Conservation (phyloP, 441 rosid genomes). For the Dalechampia spathulata region DNA sequence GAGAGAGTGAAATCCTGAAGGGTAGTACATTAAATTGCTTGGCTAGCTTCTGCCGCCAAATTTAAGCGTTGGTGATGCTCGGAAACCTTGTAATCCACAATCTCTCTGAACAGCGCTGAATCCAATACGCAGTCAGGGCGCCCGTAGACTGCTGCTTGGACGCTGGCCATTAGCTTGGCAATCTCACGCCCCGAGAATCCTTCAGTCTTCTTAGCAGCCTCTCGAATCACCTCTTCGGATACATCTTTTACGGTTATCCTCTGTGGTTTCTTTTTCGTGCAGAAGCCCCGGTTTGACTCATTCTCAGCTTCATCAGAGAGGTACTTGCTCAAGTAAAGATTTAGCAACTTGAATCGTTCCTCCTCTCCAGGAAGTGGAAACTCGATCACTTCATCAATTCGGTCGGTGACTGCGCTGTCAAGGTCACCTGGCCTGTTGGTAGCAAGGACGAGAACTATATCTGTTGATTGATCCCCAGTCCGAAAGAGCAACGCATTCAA, state of each 20-base stretch:
- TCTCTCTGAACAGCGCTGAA: conserved; percentile 61
- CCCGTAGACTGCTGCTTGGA: conserved; percentile 87
- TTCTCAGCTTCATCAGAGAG: conserved; percentile 75
- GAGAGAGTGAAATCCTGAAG: too few relatives aligned
- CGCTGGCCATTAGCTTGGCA: conserved; percentile 77
- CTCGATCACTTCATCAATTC: conserved; percentile 84
- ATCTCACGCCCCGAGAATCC: conserved; percentile 84
- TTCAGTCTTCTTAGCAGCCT: conserved; percentile 68
- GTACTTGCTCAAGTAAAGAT: conserved; percentile 78
- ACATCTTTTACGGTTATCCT: conserved; percentile 56
- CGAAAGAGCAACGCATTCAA: conserved; percentile 91
- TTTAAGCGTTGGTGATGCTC: conserved; percentile 92
- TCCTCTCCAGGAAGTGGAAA: conserved; percentile 81
- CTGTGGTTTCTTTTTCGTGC: too few relatives aligned
- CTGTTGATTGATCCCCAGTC: conserved; percentile 92
- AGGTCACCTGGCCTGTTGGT: conserved; percentile 96
- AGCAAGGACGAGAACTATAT: conserved; percentile 87
- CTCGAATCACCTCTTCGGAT: conserved; percentile 58
- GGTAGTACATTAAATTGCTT: too few relatives aligned
- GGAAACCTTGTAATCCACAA: conserved; percentile 78
- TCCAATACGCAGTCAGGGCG: conserved; percentile 69
- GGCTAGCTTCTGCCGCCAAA: too few relatives aligned
- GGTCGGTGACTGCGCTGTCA: conserved; percentile 87
- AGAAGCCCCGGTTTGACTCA: too few relatives aligned
- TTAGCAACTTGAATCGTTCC: conserved; percentile 77